Evolutionary conservation across 2,329 filamentous ascomycete genomes (phyloP).

Genomic region (Sporothrix pallida): DNA sequence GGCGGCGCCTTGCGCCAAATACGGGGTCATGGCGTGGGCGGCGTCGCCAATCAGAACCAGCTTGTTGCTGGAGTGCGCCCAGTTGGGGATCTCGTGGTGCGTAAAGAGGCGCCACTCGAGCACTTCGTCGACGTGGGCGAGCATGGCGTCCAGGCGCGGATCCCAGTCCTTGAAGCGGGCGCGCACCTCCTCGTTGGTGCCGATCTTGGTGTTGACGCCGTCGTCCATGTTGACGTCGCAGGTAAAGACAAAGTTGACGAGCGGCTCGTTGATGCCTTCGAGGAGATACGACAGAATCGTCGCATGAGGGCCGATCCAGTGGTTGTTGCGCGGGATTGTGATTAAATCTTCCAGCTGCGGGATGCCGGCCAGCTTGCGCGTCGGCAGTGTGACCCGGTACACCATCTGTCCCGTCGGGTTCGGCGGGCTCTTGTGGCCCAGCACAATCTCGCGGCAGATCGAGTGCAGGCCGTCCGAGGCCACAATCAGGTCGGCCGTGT

Average conservation of each 20-base stretch:
- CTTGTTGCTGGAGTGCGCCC: constrained; percentile 38
- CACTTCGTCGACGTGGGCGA: constrained; percentile 29
- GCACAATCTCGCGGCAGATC: constrained; percentile 32
- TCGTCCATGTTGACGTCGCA: constrained; percentile 33
- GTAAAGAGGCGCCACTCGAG: constrained; percentile 34
- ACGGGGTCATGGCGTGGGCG: constrained; percentile 57
- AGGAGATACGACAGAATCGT: constrained; percentile 33
- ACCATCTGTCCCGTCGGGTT: constrained; percentile 57
- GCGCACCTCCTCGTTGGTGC: constrained; percentile 30
- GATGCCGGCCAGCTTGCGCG: constrained; percentile 46
- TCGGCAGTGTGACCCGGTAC: constrained; percentile 52
- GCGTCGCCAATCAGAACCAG: constrained; percentile 55
- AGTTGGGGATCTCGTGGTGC: constrained; percentile 31
- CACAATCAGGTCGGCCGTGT: constrained; percentile 33
- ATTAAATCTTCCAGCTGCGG: constrained; percentile 53
- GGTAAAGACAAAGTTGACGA: constrained; percentile 36
- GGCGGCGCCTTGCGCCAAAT: constrained; percentile 54
- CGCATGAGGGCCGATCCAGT: constrained; percentile 57
- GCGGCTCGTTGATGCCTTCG: constrained; percentile 31
- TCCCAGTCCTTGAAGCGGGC: constrained; percentile 35
- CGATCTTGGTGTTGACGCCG: constrained; percentile 31
- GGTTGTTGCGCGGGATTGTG: constrained; percentile 56
- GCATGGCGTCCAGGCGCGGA: constrained; percentile 32
- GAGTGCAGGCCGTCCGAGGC: constrained; percentile 36
- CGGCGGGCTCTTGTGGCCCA: constrained; percentile 35